Base-by-base conservation (phyloP, 331 rosid species). In the Malus hybrid region DNA sequence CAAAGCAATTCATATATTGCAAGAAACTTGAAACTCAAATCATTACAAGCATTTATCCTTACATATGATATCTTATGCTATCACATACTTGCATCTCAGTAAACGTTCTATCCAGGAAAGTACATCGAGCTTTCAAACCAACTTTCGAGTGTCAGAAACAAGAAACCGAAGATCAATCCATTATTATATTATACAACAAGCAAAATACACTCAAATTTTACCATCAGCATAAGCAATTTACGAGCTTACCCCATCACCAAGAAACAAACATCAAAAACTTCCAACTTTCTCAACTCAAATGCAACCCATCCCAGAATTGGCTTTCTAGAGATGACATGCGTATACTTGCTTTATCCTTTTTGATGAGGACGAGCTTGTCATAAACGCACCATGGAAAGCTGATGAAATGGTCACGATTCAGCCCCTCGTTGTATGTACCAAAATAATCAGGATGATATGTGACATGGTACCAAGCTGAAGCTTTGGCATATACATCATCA, bases 321-420 rank as follows among this genome's bases (percentile, higher is more conserved):
- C 18, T 6, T 31, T 80, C 82, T 11, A 83, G 75, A 56, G 76
- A 68, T 31, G 82, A 42, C 3, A 66, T 27, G 29, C 0, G 11
- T 12, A 3, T 42, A 6, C 68, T 50, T 12, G 72, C 55, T 3
- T 83, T 87, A 42, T 48, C 73, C 77, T 67, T 88, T 80, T 88
- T 91, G 69, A 89, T 89, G 60, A 73, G 83, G 50, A 88, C 67
- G 56, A 91, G 96, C 54, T 74, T 84, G 65, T 77, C 85, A 67
- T 84, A 83, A 46, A 89, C 89, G 70, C 98, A 93, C 98, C 97
- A 93, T 9, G 98, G 84, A n/a, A 93, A 91, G 81, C 98, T 93
- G 34, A 90, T 84, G 71, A 69, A 93, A 69, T 93, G 98, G 76
- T 73, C 87, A 54, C 97, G 84, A 2, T 75, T 5, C 90, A 87